Evolutionary conservation across 306 rosid species (phyloP).

Genomic region (Lathyrus oleraceus): DNA sequence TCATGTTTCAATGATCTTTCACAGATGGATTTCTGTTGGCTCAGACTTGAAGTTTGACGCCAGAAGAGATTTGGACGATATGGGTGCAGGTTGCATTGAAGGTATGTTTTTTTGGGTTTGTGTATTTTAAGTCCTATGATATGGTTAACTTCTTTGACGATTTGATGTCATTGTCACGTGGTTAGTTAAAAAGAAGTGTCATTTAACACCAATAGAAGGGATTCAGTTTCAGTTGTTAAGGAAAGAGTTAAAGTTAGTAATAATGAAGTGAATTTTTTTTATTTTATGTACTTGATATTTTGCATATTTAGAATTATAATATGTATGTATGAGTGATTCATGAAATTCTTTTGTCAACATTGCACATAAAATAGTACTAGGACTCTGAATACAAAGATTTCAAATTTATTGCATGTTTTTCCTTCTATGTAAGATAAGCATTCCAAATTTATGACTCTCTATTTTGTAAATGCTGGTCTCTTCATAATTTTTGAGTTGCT

Average conservation of each 20-base stretch:
- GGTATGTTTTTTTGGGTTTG: conserved; percentile 46
- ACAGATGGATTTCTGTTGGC: conserved; percentile 99
- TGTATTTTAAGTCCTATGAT: conserved; percentile 4
- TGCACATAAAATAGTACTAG: too few species aligned
- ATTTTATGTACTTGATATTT: too few species aligned
- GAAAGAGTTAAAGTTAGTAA: neutral
- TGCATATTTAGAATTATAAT: too few species aligned
- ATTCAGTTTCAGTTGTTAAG: conserved; percentile 3
- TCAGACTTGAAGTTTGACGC: conserved; percentile 99
- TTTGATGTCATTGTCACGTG: neutral
- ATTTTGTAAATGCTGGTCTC: too few species aligned
- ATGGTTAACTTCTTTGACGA: neutral
- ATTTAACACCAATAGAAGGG: neutral
- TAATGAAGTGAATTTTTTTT: neutral
- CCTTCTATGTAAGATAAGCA: too few species aligned
- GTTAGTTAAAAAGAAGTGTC: neutral
- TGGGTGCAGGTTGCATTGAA: conserved; percentile 66
- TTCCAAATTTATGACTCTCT: too few species aligned
- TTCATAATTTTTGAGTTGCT: too few species aligned
- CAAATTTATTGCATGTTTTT: too few species aligned
- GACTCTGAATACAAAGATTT: too few species aligned
- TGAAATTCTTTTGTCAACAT: too few species aligned
- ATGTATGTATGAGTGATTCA: too few species aligned
- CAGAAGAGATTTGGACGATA: conserved; percentile 90
- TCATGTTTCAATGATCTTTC: conserved; percentile 42